Evolutionary conservation across 192 early-diverging fungal species (phyloP).

Genomic region (Lobosporangium transversale): DNA sequence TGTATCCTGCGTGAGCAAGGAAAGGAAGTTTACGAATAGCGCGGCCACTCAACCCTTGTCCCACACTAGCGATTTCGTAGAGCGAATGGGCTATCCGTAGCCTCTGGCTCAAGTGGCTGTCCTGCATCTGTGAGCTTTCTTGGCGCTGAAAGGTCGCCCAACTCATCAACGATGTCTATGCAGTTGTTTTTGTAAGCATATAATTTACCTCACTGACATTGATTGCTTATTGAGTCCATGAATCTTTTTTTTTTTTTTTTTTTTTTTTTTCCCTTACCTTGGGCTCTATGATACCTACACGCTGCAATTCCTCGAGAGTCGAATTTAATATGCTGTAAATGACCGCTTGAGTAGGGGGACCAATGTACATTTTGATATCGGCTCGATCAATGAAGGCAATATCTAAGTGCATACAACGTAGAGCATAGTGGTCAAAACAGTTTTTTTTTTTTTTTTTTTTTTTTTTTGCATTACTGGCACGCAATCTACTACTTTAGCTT

Average conservation of each 20-base stretch:
- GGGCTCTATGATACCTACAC: slow-evolving; percentile 54
- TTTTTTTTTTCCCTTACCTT: not conserved
- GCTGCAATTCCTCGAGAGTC: slow-evolving; percentile 63
- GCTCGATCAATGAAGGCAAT: slow-evolving; percentile 72
- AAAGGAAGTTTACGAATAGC: slow-evolving; percentile 66
- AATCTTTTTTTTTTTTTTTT: not conserved
- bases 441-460: no score
- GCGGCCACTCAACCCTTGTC: slow-evolving; percentile 58
- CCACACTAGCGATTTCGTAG: slow-evolving; percentile 14
- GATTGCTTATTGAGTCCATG: not conserved
- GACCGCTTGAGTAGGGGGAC: slow-evolving; percentile 60
- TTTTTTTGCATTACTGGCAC: no score
- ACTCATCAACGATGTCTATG: not conserved
- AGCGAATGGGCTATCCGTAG: no score
- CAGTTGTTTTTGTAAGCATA: no score
- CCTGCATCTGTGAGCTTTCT: slow-evolving; percentile 9
- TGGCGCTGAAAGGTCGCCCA: not conserved
- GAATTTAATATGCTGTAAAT: slow-evolving; percentile 66
- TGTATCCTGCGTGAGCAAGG: slow-evolving; percentile 61
- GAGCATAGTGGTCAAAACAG: not conserved
- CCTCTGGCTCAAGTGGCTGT: no score
- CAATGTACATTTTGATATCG: slow-evolving; percentile 70
- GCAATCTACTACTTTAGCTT: no score
- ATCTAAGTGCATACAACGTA: slow-evolving; percentile 40
- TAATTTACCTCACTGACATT: no score